Conservation (phyloP, 192 early-diverging fungal species). For the Helicostylum pulchrum region DNA sequence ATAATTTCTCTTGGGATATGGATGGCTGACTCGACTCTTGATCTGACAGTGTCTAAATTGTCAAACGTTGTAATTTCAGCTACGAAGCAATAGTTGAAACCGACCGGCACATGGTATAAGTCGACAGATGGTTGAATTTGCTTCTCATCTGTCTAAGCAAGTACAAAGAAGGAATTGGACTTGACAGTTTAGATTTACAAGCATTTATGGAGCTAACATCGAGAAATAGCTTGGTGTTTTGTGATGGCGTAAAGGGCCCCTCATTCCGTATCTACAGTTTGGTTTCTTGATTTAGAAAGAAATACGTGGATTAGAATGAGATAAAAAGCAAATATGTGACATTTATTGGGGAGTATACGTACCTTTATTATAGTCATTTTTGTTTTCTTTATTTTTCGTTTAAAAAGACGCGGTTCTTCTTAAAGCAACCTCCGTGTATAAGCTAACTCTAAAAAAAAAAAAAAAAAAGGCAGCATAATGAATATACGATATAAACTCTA, state of each 20-base stretch:
- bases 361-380: too few species aligned
- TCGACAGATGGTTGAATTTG: constrained; percentile 1
- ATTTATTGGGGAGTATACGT: too few species aligned
- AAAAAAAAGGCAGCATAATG: too few species aligned
- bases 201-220: constrained; percentile 7
- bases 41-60: constrained; percentile 19
- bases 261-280: too few species aligned
- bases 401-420: too few species aligned
- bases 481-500: too few species aligned
- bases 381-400: too few species aligned
- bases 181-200: constrained; percentile 3
- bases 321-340: too few species aligned
- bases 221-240: constrained; percentile 8
- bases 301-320: too few species aligned
- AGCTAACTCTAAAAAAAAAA: too few species aligned
- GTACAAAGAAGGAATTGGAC: constrained; percentile 1
- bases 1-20: constrained; percentile 7
- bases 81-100: not conserved
- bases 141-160: constrained; percentile 2
- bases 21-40: constrained; percentile 10
- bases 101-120: constrained; percentile 7
- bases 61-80: constrained; percentile 13
- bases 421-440: too few species aligned
- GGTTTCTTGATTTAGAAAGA: too few species aligned
- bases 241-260: not conserved